A percentile compares a stretch with the other conserved stretches of the same genome.
Conservation (phyloP, 352 stramenopile genomes). For the Globisporangium camurandrum region DNA sequence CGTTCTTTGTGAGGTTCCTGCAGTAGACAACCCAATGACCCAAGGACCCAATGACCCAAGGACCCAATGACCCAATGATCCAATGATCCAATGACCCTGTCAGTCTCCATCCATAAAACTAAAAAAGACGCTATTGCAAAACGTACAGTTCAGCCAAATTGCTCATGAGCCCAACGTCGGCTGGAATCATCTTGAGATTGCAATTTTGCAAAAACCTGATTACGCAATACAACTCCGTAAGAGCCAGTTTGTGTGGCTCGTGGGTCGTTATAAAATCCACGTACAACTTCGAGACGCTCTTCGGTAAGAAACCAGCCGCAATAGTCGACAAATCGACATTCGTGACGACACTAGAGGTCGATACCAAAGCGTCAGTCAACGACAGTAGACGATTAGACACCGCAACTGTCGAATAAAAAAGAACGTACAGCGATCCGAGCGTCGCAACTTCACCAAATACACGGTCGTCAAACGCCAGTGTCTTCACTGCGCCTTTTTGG, state of each 20-base stretch:
- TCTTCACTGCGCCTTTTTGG: slow-evolving; percentile 55
- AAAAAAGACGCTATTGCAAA: background rate
- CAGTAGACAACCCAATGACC: background rate
- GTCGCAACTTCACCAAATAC: slow-evolving; percentile 34
- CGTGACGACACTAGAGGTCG: slow-evolving; percentile 28
- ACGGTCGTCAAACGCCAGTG: slow-evolving; percentile 30
- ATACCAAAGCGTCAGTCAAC: background rate
- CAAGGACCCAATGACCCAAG: background rate
- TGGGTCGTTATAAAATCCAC: too few relatives aligned
- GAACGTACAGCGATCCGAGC: slow-evolving; percentile 39
- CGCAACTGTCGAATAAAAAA: background rate
- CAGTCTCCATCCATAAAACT: background rate
- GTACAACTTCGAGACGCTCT: slow-evolving; percentile 32
- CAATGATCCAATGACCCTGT: background rate
- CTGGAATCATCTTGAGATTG: slow-evolving; percentile 40
- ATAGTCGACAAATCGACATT: slow-evolving; percentile 55
- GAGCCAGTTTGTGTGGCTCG: background rate
- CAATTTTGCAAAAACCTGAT: slow-evolving; percentile 63
- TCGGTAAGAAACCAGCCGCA: slow-evolving; percentile 39
- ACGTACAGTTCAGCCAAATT: slow-evolving; percentile 53
- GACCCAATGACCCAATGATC: background rate
- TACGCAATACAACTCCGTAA: background rate
- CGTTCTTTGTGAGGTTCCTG: slow-evolving; percentile 57
- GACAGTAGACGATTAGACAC: background rate
- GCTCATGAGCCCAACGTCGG: slow-evolving; percentile 34